Percentiles rank a stretch among this genome's conserved stretches.
Evolutionary conservation across 352 stramenopile genomes (phyloP).

Genomic region (Pythium plurisporium): DNA sequence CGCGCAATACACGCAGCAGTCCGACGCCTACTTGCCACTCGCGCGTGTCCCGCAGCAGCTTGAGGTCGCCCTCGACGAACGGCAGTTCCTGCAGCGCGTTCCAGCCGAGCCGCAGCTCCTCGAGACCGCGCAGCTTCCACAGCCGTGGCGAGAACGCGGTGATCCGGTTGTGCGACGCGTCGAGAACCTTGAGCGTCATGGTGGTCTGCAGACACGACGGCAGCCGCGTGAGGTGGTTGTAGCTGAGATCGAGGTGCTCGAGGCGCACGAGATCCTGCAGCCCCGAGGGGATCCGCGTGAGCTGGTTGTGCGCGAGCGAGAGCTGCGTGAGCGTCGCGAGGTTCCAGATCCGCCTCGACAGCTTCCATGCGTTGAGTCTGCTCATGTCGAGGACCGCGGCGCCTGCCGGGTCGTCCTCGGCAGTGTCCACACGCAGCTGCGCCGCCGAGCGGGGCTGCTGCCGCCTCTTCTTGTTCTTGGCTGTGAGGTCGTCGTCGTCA

Average conservation of each 20-base stretch:
- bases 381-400: constrained; percentile 41
- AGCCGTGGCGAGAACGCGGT: constrained; percentile 53
- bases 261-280: constrained; percentile 64
- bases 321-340: constrained; percentile 40
- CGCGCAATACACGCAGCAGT: constrained; percentile 32
- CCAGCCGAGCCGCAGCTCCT: constrained; percentile 44
- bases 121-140: constrained; percentile 56
- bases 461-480: constrained; percentile 25
- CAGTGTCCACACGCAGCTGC: constrained; percentile 49
- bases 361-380: constrained; percentile 36
- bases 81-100: constrained; percentile 51
- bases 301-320: constrained; percentile 42
- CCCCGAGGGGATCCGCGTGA: constrained; percentile 57
- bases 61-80: constrained; percentile 64
- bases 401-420: constrained; percentile 32
- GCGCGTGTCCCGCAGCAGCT: constrained; percentile 60
- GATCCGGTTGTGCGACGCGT: constrained; percentile 57
- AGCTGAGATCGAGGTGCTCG: constrained; percentile 49
- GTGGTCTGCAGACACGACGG: constrained; percentile 70
- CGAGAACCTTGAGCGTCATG: constrained; percentile 32
- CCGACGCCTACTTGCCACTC: constrained; percentile 72
- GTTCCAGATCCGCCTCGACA: constrained; percentile 74
- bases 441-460: constrained; percentile 49
- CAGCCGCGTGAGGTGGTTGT: constrained; percentile 51
- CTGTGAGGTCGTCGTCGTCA: not conserved